Evolutionary conservation across 139 green algal genomes (phyloP).

Genomic region (Micractinium sp.): DNA sequence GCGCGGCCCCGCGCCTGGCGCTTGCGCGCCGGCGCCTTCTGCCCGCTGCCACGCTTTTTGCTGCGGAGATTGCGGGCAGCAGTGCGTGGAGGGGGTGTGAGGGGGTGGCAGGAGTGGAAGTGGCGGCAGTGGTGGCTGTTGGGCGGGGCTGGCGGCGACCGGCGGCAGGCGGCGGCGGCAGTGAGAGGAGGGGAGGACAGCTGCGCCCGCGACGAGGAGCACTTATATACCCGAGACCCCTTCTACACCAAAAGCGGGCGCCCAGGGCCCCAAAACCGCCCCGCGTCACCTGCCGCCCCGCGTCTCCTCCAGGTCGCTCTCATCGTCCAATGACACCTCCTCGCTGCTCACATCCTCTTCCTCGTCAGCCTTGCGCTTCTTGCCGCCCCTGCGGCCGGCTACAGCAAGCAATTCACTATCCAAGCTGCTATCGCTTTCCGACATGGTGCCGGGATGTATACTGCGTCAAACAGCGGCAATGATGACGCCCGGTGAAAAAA

Average conservation of each 20-base stretch:
- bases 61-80: background rate
- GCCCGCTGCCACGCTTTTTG: conserved; percentile 24
- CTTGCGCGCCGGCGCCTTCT: conserved; percentile 19
- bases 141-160: background rate
- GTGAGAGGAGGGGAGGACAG: background rate
- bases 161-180: background rate
- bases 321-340: conserved; percentile 41
- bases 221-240: background rate
- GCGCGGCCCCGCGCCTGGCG: background rate
- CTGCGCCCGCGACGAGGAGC: background rate
- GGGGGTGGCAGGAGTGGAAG: background rate
- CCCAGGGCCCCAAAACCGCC: background rate
- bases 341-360: conserved; percentile 18
- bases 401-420: conserved; percentile 20
- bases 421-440: conserved; percentile 5
- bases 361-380: conserved; percentile 33
- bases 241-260: background rate
- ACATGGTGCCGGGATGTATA: background rate
- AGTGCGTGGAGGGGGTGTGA: background rate
- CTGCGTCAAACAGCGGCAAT: no score
- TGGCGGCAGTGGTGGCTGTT: background rate
- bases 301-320: conserved; percentile 21
- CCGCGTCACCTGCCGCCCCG: background rate
- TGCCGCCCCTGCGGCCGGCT: background rate
- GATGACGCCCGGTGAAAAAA: no score